Conservation (phyloP, 257 asterid species). For the Nemophila menziesii region DNA sequence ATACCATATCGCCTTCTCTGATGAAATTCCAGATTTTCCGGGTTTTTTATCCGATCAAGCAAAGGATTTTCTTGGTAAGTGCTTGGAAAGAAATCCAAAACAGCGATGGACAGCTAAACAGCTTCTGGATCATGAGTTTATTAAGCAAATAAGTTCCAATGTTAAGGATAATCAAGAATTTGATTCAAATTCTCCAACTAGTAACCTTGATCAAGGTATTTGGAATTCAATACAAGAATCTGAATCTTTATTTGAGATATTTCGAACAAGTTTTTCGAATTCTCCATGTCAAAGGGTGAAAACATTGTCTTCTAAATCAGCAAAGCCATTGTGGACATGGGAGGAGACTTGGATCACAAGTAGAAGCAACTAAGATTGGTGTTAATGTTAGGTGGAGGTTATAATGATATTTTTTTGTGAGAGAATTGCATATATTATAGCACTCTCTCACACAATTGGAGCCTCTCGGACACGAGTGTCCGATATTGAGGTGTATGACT, state of each 20-base stretch:
- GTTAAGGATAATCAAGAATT: constrained; percentile 7
- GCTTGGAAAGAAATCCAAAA: constrained; percentile 37
- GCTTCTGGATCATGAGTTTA: constrained; percentile 53
- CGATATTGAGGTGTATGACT: too few relatives aligned
- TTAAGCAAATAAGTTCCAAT: constrained; percentile 9
- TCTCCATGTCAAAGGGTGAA: constrained; percentile 18
- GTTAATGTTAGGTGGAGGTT: too few relatives aligned
- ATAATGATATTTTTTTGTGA: constrained; percentile 4
- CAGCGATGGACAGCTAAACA: constrained; percentile 56
- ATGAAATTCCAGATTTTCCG: constrained; percentile 47
- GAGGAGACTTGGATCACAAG: constrained; percentile 37
- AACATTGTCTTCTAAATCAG: constrained; percentile 13
- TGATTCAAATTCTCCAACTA: constrained; percentile 42
- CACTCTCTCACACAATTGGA: too few relatives aligned
- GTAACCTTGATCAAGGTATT: constrained; percentile 59
- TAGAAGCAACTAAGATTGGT: constrained; percentile 18
- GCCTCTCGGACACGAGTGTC: too few relatives aligned
- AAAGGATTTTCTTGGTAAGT: constrained; percentile 58
- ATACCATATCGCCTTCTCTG: constrained; percentile 47
- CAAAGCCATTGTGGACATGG: constrained; percentile 22
- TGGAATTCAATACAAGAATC: constrained; percentile 54
- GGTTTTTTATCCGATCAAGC: constrained; percentile 32
- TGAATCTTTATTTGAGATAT: constrained; percentile 5
- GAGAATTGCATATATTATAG: too few relatives aligned
- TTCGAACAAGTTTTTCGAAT: constrained; percentile 1